Base-by-base conservation (phyloP, 352 stramenopile species). In the Phytophthora niederhauseri region DNA sequence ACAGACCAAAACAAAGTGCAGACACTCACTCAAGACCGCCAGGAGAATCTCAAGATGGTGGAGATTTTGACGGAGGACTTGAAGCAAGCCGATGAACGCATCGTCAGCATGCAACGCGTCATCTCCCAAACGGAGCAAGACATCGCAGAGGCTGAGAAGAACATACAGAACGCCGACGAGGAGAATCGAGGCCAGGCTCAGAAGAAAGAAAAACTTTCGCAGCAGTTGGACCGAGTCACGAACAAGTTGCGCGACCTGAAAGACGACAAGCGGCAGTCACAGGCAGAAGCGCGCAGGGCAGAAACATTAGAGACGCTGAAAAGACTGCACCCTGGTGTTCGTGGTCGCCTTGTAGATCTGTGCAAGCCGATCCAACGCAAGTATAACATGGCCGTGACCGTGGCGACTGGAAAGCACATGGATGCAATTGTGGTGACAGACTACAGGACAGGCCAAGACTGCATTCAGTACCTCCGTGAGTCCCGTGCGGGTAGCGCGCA, bases 331-430 rank as follows among this genome's bases (percentile, higher is more conserved):
- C 90, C 91, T 57, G 87, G 97, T 34, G 98, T 99, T 30, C 87
- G 91, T 26, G 98, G 98, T 3, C 91, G 97, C 17, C 77, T 99
- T 0, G 95, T 99, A 0, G 97, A 99, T 71, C 74, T 99, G 6
- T 99, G 97, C 82, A 98, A 97, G 49, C 98, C 98, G 0, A 92
- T 95, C 19, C 95, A 99, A 71, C 82, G 95, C 36, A 96, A 98
- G 64, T 99, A 99, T 82, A 98, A 99, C 75, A 90, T 99, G 73
- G 98, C 97, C 22, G 95, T 99, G 20, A 98, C 96, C 0, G 95
- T 99, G 2, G 98, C 97, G 28, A 97, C 93, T n/a, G 97, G 97
- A 50, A 99, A 98, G 59, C 92, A 99, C 78, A 99, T 99, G 95
- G 97, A 99, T 68, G 85, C 91, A 19, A 81, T 96, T 34, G 89